Conservation (phyloP, 202 grass and related monocot genomes). For the Panicum virgatum region DNA sequence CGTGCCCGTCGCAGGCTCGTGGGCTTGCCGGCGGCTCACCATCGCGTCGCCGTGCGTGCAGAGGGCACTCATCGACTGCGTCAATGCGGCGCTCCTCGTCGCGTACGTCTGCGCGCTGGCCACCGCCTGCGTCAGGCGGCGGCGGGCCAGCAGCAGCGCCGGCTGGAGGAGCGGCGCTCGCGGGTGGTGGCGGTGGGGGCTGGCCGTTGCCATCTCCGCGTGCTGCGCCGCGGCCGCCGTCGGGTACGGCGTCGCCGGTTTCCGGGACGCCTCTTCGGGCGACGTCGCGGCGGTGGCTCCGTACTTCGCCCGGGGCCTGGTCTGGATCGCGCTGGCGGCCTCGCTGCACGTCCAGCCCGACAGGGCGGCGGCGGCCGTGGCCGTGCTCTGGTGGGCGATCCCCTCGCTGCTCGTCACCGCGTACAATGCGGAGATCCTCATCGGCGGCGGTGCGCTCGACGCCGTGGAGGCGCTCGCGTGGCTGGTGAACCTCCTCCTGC, state of each 20-base stretch:
- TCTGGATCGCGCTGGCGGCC: slow-evolving; percentile 56
- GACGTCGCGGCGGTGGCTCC: neutral
- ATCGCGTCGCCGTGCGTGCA: slow-evolving; percentile 60
- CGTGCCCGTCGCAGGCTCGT: slow-evolving; percentile 34
- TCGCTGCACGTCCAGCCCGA: slow-evolving; percentile 62
- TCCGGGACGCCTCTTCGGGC: slow-evolving; percentile 1
- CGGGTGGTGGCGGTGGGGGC: slow-evolving; percentile 22
- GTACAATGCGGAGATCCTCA: slow-evolving; percentile 52
- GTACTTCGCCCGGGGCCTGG: slow-evolving; percentile 45
- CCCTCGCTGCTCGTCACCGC: slow-evolving; percentile 62
- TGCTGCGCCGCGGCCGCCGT: slow-evolving; percentile 48
- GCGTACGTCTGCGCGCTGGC: slow-evolving; percentile 41
- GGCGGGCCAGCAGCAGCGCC: neutral
- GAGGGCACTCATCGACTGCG: slow-evolving; percentile 62
- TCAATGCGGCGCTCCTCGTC: slow-evolving; percentile 55
- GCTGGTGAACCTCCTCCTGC: slow-evolving; percentile 59
- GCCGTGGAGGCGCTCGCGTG: slow-evolving; percentile 54
- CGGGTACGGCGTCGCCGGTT: slow-evolving; percentile 42
- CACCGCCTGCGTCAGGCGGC: slow-evolving; percentile 28
- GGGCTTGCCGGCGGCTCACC: slow-evolving; percentile 41
- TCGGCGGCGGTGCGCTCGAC: slow-evolving; percentile 4
- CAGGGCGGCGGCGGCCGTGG: slow-evolving; percentile 30
- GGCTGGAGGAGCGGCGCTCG: neutral
- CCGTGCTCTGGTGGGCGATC: slow-evolving; percentile 70
- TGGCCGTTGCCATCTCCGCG: slow-evolving; percentile 36